These are phyloP conservation scores for Seminavis robusta DNA, from an alignment of 108 stramenopile species.

Conservation along the genomic window DNA sequence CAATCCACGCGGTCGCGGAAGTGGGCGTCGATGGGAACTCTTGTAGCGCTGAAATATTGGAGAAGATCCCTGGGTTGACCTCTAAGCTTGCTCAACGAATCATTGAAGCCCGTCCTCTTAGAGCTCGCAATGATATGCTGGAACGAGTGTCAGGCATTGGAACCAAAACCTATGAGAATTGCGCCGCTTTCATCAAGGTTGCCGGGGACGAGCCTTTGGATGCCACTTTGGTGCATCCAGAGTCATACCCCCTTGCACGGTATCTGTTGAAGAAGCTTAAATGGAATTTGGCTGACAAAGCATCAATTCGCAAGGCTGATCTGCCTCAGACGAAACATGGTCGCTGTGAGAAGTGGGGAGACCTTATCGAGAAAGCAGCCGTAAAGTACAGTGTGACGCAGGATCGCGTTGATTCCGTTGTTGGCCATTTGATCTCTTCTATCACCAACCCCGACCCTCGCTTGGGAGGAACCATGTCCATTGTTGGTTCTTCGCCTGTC, in stretches of 20 bases:
- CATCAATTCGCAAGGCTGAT: slow-evolving; percentile 3
- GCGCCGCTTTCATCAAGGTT: slow-evolving; percentile 48
- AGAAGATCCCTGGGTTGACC: slow-evolving; percentile 56
- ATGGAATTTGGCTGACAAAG: slow-evolving; percentile 29
- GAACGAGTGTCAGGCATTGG: slow-evolving; percentile 47
- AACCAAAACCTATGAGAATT: slow-evolving; percentile 59
- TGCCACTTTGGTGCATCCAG: slow-evolving; percentile 58
- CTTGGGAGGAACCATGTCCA: not conserved
- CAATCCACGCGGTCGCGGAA: slow-evolving; percentile 50
- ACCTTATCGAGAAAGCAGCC: slow-evolving; percentile 28
- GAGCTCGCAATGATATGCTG: slow-evolving; percentile 40
- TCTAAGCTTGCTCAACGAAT: slow-evolving; percentile 28
- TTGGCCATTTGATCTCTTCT: slow-evolving; percentile 45
- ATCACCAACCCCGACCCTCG: slow-evolving; percentile 55
- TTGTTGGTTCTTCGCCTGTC: not conserved
- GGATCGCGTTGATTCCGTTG: slow-evolving; percentile 38
- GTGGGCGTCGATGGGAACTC: slow-evolving; percentile 61
- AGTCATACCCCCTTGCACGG: slow-evolving; percentile 54
- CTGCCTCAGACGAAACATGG: slow-evolving; percentile 18
- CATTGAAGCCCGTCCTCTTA: slow-evolving; percentile 44
- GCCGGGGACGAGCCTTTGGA: slow-evolving; percentile 53
- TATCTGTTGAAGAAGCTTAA: slow-evolving; percentile 39
- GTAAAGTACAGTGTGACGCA: slow-evolving; percentile 19
- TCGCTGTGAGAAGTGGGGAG: slow-evolving; percentile 12
- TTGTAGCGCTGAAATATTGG: slow-evolving; percentile 38